Percentiles rank a stretch among this genome's conserved stretches.
phyloP scores from a whole-genome alignment of 1,284 basidiomycete genomes.

The Austroboletus niveus region DNA sequence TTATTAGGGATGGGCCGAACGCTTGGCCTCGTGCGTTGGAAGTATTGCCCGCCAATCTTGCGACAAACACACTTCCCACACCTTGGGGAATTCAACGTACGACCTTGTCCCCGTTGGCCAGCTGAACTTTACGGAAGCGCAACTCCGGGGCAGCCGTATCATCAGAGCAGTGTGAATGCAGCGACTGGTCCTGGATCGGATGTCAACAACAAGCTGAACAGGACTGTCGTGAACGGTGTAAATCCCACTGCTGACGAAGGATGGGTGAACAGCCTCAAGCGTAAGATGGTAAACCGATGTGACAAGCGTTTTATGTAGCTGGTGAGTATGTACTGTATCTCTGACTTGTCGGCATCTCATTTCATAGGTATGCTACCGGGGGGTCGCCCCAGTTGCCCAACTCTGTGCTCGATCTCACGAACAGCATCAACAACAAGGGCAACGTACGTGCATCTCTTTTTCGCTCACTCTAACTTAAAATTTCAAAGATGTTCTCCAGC shows the following conservation, averaged over 20 bases:
- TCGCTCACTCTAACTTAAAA: too few species aligned
- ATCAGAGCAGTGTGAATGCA: slow-evolving; percentile 45
- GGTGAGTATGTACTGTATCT: slow-evolving; percentile 48
- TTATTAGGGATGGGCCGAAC: slow-evolving; percentile 67
- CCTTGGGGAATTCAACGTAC: slow-evolving; percentile 59
- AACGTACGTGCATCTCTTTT: slow-evolving; percentile 49
- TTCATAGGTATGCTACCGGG: slow-evolving; percentile 65
- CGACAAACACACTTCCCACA: slow-evolving; percentile 48
- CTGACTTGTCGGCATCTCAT: slow-evolving; percentile 28
- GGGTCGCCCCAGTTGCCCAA: slow-evolving; percentile 72
- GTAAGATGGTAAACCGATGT: slow-evolving; percentile 82
- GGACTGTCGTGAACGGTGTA: slow-evolving; percentile 75
- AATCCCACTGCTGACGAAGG: slow-evolving; percentile 61
- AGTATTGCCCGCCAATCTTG: slow-evolving; percentile 67
- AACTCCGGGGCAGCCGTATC: slow-evolving; percentile 58
- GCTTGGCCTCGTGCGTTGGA: slow-evolving; percentile 82
- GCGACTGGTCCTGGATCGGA: slow-evolving; percentile 54
- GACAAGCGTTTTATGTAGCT: slow-evolving; percentile 82
- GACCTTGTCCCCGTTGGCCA: slow-evolving; percentile 72
- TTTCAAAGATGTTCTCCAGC: too few species aligned
- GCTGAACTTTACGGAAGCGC: slow-evolving; percentile 62
- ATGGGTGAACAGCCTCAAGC: slow-evolving; percentile 63
- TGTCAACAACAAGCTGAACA: slow-evolving; percentile 31
- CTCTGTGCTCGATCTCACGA: slow-evolving; percentile 71
- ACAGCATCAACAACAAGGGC: slow-evolving; percentile 65